These are phyloP conservation scores for Starmerella tilneyi DNA, from an alignment of 805 yeast species.

Conservation along the genomic window DNA sequence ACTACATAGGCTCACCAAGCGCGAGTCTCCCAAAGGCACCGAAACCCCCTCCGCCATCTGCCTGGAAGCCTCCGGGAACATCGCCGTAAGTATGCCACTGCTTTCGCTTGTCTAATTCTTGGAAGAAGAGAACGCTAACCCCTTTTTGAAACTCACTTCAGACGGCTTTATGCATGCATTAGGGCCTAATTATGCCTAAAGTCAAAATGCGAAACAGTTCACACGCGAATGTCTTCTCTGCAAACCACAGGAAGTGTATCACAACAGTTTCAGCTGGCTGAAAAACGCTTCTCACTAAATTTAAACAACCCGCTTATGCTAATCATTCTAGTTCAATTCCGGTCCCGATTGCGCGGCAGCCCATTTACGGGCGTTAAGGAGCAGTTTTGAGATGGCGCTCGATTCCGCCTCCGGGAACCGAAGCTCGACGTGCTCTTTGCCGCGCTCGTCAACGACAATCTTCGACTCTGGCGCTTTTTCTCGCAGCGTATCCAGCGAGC, in stretches of 20 bases:
- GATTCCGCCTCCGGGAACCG: conserved; percentile 49
- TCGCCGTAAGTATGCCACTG: neutral
- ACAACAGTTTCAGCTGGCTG: too few relatives aligned
- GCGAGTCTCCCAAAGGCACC: neutral
- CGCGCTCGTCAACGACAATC: conserved; percentile 24
- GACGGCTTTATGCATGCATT: too few relatives aligned
- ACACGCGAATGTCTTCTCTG: too few relatives aligned
- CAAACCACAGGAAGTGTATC: too few relatives aligned
- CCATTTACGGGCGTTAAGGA: conserved; percentile 45
- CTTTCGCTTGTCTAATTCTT: neutral
- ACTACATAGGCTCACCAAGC: neutral
- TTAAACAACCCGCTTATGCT: neutral
- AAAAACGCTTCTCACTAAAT: neutral
- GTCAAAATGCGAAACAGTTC: too few relatives aligned
- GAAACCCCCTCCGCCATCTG: conserved; percentile 1
- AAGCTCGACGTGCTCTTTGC: conserved; percentile 48
- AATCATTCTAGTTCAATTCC: neutral
- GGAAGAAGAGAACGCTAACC: neutral
- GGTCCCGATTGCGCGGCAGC: neutral
- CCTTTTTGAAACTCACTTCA: too few relatives aligned
- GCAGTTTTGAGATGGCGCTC: conserved; percentile 29
- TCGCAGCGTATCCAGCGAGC: conserved; percentile 32
- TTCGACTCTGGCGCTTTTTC: conserved; percentile 47
- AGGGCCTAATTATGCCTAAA: too few relatives aligned
- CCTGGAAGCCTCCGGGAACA: conserved; percentile 1